These are phyloP conservation scores for Penicillium sp. DNA, from an alignment of 2,329 filamentous ascomycete species.

Conservation along the genomic window DNA sequence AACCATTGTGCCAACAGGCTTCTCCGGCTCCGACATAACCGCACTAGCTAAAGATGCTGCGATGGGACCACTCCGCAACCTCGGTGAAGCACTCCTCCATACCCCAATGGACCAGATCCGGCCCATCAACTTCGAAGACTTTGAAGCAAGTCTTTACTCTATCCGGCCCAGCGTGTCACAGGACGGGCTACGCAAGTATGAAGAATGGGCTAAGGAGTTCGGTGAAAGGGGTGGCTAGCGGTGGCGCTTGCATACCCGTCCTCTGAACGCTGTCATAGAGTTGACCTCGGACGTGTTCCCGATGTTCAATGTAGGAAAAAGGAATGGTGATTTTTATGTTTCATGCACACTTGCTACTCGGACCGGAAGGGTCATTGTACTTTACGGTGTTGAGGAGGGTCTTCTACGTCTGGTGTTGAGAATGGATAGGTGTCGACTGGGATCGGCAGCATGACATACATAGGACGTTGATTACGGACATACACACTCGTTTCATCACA, in stretches of 20 bases:
- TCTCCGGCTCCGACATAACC: constrained; percentile 95
- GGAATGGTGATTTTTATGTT: not conserved
- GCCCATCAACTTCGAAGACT: constrained; percentile 79
- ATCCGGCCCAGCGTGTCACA: constrained; percentile 90
- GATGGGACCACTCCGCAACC: constrained; percentile 87
- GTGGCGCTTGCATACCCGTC: not conserved
- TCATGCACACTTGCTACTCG: not conserved
- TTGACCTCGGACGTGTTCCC: not conserved
- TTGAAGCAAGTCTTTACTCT: constrained; percentile 74
- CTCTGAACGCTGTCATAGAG: not conserved
- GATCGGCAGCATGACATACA: not conserved
- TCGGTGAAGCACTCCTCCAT: constrained; percentile 83
- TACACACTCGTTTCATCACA: not conserved
- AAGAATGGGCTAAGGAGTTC: constrained; percentile 91
- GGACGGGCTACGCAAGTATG: constrained; percentile 80
- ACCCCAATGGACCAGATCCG: constrained; percentile 95
- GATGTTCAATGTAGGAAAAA: not conserved
- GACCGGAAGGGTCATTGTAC: not conserved
- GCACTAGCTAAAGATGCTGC: constrained; percentile 95
- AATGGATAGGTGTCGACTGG: not conserved
- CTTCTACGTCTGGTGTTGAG: not conserved
- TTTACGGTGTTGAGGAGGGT: not conserved
- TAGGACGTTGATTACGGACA: not conserved
- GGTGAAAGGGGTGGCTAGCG: constrained; percentile 78
- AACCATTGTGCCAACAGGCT: constrained; percentile 59